Percentiles rank a stretch among this genome's conserved stretches.
phyloP scores from a whole-genome alignment of 2,329 filamentous ascomycete species.

The Rhexocercosporidium sp. region DNA sequence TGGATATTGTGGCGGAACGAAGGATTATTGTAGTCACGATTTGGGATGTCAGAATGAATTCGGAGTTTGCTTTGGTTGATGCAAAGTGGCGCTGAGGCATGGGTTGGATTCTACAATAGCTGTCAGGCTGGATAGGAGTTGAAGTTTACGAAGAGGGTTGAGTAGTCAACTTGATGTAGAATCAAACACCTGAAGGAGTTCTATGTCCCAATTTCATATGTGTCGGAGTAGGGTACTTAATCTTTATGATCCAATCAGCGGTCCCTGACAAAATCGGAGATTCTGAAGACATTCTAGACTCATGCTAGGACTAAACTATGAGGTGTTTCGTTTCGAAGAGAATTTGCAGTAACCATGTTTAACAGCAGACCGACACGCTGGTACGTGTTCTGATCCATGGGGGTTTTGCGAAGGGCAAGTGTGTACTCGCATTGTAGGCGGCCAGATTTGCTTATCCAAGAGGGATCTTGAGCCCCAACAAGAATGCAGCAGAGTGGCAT shows the following conservation, averaged over 20 bases:
- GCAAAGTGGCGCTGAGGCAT: neutral
- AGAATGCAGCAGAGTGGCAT: neutral
- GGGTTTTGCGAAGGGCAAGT: neutral
- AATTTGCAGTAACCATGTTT: neutral
- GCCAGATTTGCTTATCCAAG: neutral
- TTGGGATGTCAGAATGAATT: conserved; percentile 15
- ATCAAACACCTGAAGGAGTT: too few species aligned
- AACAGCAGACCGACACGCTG: neutral
- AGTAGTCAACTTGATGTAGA: too few species aligned
- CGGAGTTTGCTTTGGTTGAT: conserved; percentile 10
- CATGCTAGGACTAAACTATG: too few species aligned
- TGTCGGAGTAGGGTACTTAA: too few species aligned
- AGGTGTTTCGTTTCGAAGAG: neutral
- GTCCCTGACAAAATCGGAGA: too few species aligned
- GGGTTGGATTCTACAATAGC: neutral
- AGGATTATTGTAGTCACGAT: conserved; percentile 20
- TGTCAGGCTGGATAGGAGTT: neutral
- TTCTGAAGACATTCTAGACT: too few species aligned
- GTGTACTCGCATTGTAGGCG: neutral
- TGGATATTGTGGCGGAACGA: conserved; percentile 27
- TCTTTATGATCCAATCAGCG: too few species aligned
- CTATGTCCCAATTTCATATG: too few species aligned
- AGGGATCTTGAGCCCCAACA: neutral
- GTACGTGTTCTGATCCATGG: neutral
- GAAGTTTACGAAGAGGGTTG: too few species aligned